phyloP scores from a whole-genome alignment of 129 eudicot genomes.

The Pulicaria dysenterica region DNA sequence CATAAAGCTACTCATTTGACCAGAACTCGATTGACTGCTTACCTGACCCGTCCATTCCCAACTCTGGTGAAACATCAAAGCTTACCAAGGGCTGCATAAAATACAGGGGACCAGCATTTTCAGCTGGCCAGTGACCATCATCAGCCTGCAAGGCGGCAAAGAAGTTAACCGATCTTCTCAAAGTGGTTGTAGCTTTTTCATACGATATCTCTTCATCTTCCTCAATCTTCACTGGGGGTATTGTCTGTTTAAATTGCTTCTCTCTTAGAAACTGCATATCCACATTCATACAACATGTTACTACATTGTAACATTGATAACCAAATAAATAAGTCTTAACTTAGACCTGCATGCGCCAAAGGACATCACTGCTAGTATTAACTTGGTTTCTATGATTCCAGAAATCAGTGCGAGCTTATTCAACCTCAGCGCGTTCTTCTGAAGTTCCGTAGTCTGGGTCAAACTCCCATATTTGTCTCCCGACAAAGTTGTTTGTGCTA shows the following conservation, averaged over 20 bases:
- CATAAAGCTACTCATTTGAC: no score
- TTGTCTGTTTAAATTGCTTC: slow-evolving; percentile 57
- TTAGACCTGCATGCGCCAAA: slow-evolving; percentile 60
- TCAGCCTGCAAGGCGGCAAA: slow-evolving; percentile 79
- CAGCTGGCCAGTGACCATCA: slow-evolving; percentile 98
- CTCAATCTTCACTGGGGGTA: slow-evolving; percentile 62
- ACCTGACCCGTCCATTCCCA: not conserved
- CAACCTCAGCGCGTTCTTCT: slow-evolving; percentile 51
- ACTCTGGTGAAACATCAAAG: not conserved
- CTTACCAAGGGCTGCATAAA: slow-evolving; percentile 82
- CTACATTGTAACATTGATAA: not conserved
- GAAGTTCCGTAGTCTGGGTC: slow-evolving; percentile 46
- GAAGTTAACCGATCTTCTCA: slow-evolving; percentile 62
- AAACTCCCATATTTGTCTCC: slow-evolving; percentile 62
- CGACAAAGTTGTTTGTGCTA: slow-evolving; percentile 50
- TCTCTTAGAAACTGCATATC: slow-evolving; percentile 66
- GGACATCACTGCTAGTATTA: slow-evolving; percentile 50
- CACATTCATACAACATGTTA: slow-evolving; percentile 12
- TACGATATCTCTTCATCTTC: slow-evolving; percentile 66
- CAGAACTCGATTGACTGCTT: not conserved
- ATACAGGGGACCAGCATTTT: slow-evolving; percentile 75
- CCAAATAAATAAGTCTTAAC: slow-evolving; percentile 6
- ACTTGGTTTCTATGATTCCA: slow-evolving; percentile 43
- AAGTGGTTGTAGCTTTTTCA: slow-evolving; percentile 54
- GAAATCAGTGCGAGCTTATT: slow-evolving; percentile 44